These are phyloP conservation scores for Pyrrhoderma noxium DNA, from an alignment of 1,284 basidiomycete species.

Conservation along the genomic window DNA sequence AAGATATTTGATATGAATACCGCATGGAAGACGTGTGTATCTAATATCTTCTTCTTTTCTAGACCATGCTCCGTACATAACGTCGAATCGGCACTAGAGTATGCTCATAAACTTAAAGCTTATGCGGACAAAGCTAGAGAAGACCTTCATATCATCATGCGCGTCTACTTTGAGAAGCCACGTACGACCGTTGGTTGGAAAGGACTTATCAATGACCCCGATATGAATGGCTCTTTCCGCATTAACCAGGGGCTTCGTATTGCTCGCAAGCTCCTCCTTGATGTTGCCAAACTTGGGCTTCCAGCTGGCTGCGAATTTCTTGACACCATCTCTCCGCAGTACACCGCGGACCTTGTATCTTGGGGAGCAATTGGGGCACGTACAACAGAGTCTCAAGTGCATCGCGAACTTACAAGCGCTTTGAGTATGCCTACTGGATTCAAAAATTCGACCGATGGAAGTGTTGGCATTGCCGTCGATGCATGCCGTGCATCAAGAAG, in stretches of 20 bases:
- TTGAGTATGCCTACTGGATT: constrained; percentile 87
- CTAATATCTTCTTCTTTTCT: constrained; percentile 5
- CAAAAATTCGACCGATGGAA: constrained; percentile 72
- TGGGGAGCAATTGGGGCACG: constrained; percentile 98
- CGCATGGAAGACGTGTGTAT: no score
- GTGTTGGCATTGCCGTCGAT: constrained; percentile 81
- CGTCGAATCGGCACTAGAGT: constrained; percentile 76
- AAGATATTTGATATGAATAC: background rate
- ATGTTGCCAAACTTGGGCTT: constrained; percentile 79
- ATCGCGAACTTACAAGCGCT: constrained; percentile 80
- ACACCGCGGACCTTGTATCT: constrained; percentile 90
- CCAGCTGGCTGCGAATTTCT: constrained; percentile 88
- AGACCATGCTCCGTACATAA: constrained; percentile 94
- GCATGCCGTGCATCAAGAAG: constrained; percentile 83
- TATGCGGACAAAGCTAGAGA: constrained; percentile 80
- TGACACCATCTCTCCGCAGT: constrained; percentile 87
- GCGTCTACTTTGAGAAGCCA: constrained; percentile 95
- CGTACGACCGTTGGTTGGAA: constrained; percentile 98
- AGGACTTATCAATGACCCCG: constrained; percentile 93
- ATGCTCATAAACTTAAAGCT: constrained; percentile 69
- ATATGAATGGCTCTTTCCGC: constrained; percentile 80
- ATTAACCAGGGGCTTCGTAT: constrained; percentile 97
- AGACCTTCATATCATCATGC: constrained; percentile 94
- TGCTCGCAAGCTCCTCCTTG: constrained; percentile 82
- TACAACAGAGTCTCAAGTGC: constrained; percentile 95